Conservation (phyloP, 805 yeast genomes). For the Lachancea kluyveri region DNA sequence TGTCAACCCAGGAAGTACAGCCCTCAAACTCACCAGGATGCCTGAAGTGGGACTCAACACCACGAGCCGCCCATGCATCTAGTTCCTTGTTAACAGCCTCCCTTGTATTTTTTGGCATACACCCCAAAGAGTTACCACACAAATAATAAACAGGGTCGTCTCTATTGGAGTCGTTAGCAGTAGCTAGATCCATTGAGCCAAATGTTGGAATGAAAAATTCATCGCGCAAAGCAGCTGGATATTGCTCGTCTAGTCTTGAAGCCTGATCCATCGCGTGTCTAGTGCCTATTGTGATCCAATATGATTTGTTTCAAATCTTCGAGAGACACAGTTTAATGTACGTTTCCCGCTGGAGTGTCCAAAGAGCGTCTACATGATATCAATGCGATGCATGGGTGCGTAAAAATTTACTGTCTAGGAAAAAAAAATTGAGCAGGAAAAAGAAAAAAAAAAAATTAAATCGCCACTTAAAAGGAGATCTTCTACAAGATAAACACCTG, state of each 20-base stretch:
- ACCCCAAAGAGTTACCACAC: constrained; percentile 92
- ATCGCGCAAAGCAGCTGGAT: constrained; percentile 33
- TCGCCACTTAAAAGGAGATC: too few species aligned
- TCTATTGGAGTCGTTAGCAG: constrained; percentile 9
- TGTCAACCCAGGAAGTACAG: constrained; percentile 72
- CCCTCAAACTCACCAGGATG: constrained; percentile 46
- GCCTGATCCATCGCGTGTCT: too few species aligned
- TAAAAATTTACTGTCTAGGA: too few species aligned
- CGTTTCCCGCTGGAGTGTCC: too few species aligned
- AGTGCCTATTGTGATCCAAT: too few species aligned
- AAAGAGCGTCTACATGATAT: too few species aligned
- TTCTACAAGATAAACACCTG: too few species aligned
- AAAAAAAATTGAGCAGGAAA: too few species aligned
- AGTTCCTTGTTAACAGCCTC: constrained; percentile 58
- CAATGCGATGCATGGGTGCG: too few species aligned
- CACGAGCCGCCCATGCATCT: constrained; percentile 76
- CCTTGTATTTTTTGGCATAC: constrained; percentile 68
- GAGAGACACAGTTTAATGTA: too few species aligned
- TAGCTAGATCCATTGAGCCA: constrained; percentile 46
- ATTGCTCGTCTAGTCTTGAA: constrained; percentile 39
- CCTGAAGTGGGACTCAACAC: constrained; percentile 78
- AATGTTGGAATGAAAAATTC: constrained; percentile 65
- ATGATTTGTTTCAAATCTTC: too few species aligned
- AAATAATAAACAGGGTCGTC: constrained; percentile 45
- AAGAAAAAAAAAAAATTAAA: too few species aligned